phyloP scores from a whole-genome alignment of 768 basidiomycete species.

The Lyophyllum semitale region DNA sequence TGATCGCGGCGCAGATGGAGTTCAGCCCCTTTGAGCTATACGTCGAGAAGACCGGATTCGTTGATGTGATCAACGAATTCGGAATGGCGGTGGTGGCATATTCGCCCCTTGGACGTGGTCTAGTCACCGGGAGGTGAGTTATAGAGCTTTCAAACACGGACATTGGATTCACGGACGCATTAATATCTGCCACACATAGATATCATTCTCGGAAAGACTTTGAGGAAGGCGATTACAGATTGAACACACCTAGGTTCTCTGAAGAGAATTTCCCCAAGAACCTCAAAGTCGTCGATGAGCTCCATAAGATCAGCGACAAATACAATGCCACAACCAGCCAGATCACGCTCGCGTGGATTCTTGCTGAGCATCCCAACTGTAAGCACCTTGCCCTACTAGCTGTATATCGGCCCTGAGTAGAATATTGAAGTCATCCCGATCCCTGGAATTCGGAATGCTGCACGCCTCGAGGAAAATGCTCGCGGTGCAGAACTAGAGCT shows the following conservation, averaged over 20 bases:
- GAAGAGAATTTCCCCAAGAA: conserved; percentile 46
- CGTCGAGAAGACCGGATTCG: conserved; percentile 42
- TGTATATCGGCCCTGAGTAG: background rate
- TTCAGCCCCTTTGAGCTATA: conserved; percentile 46
- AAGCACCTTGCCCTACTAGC: background rate
- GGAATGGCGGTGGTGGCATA: conserved; percentile 50
- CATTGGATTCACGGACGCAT: background rate
- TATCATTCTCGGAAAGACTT: conserved; percentile 41
- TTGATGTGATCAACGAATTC: conserved; percentile 41
- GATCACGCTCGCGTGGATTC: conserved; percentile 47
- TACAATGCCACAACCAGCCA: conserved; percentile 42
- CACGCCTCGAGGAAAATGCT: conserved; percentile 5
- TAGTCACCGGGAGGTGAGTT: conserved; percentile 48
- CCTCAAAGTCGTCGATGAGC: conserved; percentile 34
- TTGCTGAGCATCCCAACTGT: conserved; percentile 22
- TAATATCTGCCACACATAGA: conserved; percentile 15
- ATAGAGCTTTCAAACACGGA: background rate
- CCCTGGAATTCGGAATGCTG: background rate
- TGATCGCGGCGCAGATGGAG: conserved; percentile 44
- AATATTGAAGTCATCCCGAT: background rate
- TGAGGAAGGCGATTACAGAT: conserved; percentile 37
- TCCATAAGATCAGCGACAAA: conserved; percentile 34
- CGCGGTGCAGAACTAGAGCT: background rate
- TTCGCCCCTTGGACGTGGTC: conserved; percentile 49
- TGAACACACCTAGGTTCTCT: conserved; percentile 35